Conservation (phyloP, 352 stramenopile species). For the Aphanomyces euteiches region DNA sequence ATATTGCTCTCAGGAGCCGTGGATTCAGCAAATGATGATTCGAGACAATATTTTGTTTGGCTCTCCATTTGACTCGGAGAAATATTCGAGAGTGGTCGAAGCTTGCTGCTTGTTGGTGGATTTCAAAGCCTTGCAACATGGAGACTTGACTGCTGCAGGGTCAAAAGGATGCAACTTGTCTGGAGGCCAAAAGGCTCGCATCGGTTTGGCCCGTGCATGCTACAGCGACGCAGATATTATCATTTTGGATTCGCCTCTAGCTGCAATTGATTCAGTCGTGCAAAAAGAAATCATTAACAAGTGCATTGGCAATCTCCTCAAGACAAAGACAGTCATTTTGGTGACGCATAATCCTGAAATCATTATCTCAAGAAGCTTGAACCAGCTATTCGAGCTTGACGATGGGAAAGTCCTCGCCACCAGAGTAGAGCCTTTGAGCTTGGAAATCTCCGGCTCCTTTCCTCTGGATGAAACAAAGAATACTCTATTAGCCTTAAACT, state of each 20-base stretch:
- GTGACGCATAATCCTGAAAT: constrained; percentile 56
- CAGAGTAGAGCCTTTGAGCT: too few species aligned
- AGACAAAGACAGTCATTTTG: constrained; percentile 50
- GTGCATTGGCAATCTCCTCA: constrained; percentile 50
- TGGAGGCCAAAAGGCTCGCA: constrained; percentile 51
- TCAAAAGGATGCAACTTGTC: constrained; percentile 57
- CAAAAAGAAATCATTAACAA: constrained; percentile 58
- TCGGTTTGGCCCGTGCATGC: constrained; percentile 52
- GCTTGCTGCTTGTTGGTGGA: constrained; percentile 55
- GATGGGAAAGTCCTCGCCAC: too few species aligned
- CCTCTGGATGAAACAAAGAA: too few species aligned
- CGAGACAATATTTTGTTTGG: constrained; percentile 98
- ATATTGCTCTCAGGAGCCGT: constrained; percentile 90
- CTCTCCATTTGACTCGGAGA: constrained; percentile 51
- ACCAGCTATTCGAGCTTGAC: constrained; percentile 31
- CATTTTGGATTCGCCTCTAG: constrained; percentile 49
- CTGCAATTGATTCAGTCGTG: constrained; percentile 54
- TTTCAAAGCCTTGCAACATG: constrained; percentile 36
- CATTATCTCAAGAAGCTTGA: constrained; percentile 43
- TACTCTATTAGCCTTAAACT: too few species aligned
- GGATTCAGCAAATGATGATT: constrained; percentile 95
- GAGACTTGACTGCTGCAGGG: constrained; percentile 44
- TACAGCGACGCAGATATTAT: constrained; percentile 57
- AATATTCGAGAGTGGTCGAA: constrained; percentile 63
- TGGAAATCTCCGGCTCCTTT: too few species aligned